phyloP scores from a whole-genome alignment of 2,329 filamentous ascomycete species.

The Delphinella strobiligena region DNA sequence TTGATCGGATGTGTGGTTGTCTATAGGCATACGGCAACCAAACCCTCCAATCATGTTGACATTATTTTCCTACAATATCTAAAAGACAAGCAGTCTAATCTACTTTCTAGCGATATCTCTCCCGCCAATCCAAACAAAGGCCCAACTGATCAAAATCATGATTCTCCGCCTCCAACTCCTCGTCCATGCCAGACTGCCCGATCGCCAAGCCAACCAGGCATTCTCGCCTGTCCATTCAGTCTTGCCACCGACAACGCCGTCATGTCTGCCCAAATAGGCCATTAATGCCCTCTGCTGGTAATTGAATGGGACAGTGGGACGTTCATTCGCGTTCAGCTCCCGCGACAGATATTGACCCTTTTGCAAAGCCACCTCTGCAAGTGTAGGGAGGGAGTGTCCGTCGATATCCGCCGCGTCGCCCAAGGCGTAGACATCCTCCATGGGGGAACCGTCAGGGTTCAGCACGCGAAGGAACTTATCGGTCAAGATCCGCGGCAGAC shows the following conservation, averaged over 20 bases:
- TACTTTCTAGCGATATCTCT: constrained; percentile 20
- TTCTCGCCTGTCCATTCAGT: constrained; percentile 28
- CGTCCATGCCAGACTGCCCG: constrained; percentile 21
- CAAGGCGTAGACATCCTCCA: constrained; percentile 21
- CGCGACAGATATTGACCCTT: constrained; percentile 25
- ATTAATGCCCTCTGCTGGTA: constrained; percentile 27
- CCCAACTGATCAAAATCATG: constrained; percentile 21
- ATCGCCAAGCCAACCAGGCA: constrained; percentile 34
- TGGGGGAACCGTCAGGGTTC: constrained; percentile 14
- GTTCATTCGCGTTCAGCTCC: constrained; percentile 15
- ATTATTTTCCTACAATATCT: too few relatives aligned
- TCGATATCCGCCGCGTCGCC: constrained; percentile 30
- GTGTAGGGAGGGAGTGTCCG: constrained; percentile 21
- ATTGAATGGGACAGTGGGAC: constrained; percentile 21
- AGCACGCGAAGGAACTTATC: constrained; percentile 21
- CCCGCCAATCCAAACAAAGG: constrained; percentile 14
- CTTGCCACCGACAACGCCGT: constrained; percentile 29
- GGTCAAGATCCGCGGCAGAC: constrained; percentile 24
- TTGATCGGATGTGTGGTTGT: too few relatives aligned
- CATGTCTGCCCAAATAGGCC: constrained; percentile 30
- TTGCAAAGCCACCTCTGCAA: constrained; percentile 27
- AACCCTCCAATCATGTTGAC: too few relatives aligned
- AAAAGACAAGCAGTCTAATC: too few relatives aligned
- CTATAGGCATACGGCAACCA: too few relatives aligned
- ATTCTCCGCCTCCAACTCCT: constrained; percentile 18